These are phyloP conservation scores for Alternaria incomplexa DNA, from an alignment of 2,329 filamentous ascomycete species.

Conservation along the genomic window DNA sequence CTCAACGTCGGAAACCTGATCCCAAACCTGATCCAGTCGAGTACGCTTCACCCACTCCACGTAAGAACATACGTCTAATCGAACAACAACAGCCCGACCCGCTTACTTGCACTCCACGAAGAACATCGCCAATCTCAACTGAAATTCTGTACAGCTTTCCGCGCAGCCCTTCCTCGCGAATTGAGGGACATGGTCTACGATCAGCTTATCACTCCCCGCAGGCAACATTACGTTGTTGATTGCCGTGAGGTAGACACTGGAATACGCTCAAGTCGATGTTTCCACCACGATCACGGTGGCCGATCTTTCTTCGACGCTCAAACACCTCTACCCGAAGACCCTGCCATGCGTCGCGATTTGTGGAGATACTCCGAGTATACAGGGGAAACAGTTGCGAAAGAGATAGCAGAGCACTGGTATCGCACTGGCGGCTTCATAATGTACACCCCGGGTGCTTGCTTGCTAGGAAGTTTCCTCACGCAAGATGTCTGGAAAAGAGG, in stretches of 20 bases:
- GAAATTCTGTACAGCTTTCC: not conserved
- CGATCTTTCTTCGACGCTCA: not conserved
- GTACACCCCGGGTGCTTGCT: not conserved
- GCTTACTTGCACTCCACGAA: not conserved
- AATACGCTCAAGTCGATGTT: not conserved
- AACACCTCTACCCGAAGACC: not conserved
- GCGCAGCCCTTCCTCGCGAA: not conserved
- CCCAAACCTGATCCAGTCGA: not conserved
- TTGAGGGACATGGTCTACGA: not conserved
- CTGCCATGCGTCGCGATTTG: not conserved
- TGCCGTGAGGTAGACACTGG: not conserved
- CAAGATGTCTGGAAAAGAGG: not conserved
- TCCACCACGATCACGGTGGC: not conserved
- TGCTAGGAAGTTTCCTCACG: rapidly evolving
- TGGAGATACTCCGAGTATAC: not conserved
- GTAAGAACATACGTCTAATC: not conserved
- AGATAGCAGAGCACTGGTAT: not conserved
- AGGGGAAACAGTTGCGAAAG: not conserved
- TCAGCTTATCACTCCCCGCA: not conserved
- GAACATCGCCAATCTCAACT: not conserved
- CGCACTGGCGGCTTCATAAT: not conserved
- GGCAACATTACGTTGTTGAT: not conserved
- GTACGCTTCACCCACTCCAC: not conserved
- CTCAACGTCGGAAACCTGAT: not conserved
- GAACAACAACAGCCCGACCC: not conserved